These are phyloP conservation scores for Rubia tinctorum DNA, from an alignment of 305 asterid species.

Conservation along the genomic window DNA sequence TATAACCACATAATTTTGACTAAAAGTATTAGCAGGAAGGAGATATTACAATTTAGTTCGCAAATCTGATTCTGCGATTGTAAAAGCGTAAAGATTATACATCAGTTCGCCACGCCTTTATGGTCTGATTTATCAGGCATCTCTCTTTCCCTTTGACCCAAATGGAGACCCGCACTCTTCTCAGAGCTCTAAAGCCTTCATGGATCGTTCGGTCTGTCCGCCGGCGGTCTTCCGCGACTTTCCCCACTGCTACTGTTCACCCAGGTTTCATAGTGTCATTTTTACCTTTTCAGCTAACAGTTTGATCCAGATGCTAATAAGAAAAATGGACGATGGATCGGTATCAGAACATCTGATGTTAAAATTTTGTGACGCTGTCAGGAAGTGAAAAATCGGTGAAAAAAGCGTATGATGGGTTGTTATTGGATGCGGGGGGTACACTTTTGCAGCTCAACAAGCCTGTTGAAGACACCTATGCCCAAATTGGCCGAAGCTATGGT, in stretches of 20 bases:
- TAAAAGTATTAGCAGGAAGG: no score
- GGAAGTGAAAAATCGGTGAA: conserved; percentile 36
- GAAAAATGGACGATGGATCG: background rate
- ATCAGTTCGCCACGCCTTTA: background rate
- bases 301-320: background rate
- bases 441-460: conserved; percentile 81
- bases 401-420: conserved; percentile 68
- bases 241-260: conserved; percentile 30
- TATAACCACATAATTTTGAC: no score
- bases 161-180: conserved; percentile 39
- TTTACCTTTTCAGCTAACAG: background rate
- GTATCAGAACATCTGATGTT: background rate
- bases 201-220: conserved; percentile 33
- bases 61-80: no score
- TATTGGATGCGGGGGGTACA: conserved; percentile 94
- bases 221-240: conserved; percentile 36
- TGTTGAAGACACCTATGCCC: conserved; percentile 67
- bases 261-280: conserved; percentile 33
- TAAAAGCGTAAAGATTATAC: no score
- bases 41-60: no score
- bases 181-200: conserved; percentile 57
- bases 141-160: background rate
- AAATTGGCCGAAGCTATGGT: conserved; percentile 83
- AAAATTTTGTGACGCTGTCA: conserved; percentile 4
- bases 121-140: background rate